Percentiles rank a stretch among this genome's conserved stretches.
phyloP scores from a whole-genome alignment of 2,329 filamentous ascomycete genomes.

The Phaeomoniella chlamydospora region DNA sequence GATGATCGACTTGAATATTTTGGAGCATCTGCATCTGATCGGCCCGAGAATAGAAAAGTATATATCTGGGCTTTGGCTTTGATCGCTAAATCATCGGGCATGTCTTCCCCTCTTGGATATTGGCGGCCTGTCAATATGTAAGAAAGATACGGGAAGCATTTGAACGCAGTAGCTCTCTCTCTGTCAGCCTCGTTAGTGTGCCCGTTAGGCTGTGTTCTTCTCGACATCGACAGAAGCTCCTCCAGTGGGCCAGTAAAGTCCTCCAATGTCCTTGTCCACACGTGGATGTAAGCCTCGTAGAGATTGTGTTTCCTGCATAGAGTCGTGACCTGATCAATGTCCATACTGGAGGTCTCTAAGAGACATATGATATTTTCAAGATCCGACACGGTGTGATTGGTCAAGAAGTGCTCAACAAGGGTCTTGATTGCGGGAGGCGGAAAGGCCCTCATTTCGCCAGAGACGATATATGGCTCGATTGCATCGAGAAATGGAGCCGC shows the following conservation, averaged over 20 bases:
- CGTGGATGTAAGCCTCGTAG: slow-evolving; percentile 90
- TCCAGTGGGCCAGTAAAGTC: slow-evolving; percentile 87
- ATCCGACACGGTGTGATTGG: slow-evolving; percentile 57
- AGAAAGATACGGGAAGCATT: slow-evolving; percentile 88
- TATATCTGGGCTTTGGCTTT: slow-evolving; percentile 81
- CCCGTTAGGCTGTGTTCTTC: slow-evolving; percentile 15
- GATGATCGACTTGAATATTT: slow-evolving; percentile 36
- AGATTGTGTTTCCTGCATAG: slow-evolving; percentile 84
- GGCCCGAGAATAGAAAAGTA: slow-evolving; percentile 83
- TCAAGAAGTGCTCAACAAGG: slow-evolving; percentile 67
- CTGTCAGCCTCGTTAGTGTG: slow-evolving; percentile 41
- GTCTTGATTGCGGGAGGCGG: slow-evolving; percentile 78
- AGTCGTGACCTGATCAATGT: slow-evolving; percentile 81
- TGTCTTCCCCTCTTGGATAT: slow-evolving; percentile 72
- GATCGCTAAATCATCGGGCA: slow-evolving; percentile 57
- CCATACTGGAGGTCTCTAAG: slow-evolving; percentile 78
- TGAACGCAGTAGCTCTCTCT: slow-evolving; percentile 54
- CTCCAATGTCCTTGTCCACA: slow-evolving; percentile 81
- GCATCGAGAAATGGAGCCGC: slow-evolving; percentile 73
- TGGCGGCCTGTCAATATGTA: slow-evolving; percentile 77
- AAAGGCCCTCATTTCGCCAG: slow-evolving; percentile 56
- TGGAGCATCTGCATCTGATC: slow-evolving; percentile 15
- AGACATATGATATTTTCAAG: slow-evolving; percentile 92
- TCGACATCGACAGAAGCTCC: slow-evolving; percentile 56
- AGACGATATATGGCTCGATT: slow-evolving; percentile 75